Base-by-base conservation (phyloP, 768 basidiomycete species). In the Mycena amicta region DNA sequence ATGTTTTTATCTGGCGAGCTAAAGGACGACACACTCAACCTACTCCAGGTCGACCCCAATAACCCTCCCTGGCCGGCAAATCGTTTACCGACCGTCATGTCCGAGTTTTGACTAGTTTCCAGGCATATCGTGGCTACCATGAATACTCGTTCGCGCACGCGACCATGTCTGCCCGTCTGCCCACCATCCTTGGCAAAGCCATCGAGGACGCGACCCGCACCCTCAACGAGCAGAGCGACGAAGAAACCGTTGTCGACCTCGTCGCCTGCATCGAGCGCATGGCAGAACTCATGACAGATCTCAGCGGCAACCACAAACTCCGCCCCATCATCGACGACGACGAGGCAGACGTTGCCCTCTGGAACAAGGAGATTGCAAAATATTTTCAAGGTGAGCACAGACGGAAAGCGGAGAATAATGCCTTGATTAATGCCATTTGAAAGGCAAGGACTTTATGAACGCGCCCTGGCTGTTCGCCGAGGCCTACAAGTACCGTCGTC, bases 301-400 rank as follows among this genome's bases (percentile, higher is more conserved):
- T 96, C 57, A 91, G 90, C 67, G 85, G 83, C 0, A 93, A 94
- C 67, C 84, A 86, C 12, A 92, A 92, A 70, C 80, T 96, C 12
- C 78, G 95, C 13, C 92, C 92, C 29, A 92, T 97, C 67, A 74
- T 92, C 29, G 95, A 97, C 71, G 95, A 97, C 67, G 86, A 83
- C 52, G 95, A 95, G 69, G 94, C 86, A 8, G 95, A 97, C 61
- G 90, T 98, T 28, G 88, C 93, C 5, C 80, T 97, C 6, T 98
- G 95, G 95, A 98, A 98, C 76, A 96, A 97, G 71, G 93, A 94
- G 71, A 95, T 96, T 47, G 93, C 93, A 41, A 93, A 92, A 70
- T 97, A 84, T 72, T 97, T 97, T 76, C 88, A 93, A 75, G 92
- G 92, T 85, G n/a, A n/a, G n/a, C n/a, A n/a, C 66, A 68, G 72